Evolutionary conservation across 2,329 filamentous ascomycete species (phyloP).

Genomic region (Cladosporium phlei): DNA sequence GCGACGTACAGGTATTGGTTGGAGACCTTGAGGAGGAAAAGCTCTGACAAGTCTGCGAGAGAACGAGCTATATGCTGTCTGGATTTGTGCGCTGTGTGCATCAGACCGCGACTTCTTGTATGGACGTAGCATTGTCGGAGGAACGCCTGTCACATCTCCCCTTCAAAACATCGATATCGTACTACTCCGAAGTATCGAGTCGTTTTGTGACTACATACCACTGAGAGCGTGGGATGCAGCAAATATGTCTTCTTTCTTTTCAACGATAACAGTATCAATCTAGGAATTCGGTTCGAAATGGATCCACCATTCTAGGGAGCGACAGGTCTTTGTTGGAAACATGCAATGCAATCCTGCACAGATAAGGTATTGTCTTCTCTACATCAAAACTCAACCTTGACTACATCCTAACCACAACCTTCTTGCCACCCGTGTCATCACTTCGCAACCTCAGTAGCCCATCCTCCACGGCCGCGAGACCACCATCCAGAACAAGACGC

Average conservation of each 20-base stretch:
- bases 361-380: no score
- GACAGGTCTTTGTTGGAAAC: no score
- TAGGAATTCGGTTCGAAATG: no score
- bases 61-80: not conserved
- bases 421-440: conserved; percentile 6
- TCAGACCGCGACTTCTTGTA: not conserved
- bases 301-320: no score
- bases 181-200: no score
- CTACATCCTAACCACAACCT: conserved; percentile 6
- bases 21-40: not conserved
- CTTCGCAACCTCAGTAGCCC: conserved; percentile 33
- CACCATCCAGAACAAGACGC: conserved; percentile 33
- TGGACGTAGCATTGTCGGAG: not conserved
- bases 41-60: not conserved
- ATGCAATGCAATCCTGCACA: no score
- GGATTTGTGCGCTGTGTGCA: not conserved
- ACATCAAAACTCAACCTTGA: no score
- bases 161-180: not conserved
- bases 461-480: conserved; percentile 28
- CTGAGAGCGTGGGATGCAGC: no score
- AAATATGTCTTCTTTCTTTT: no score
- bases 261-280: no score
- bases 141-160: not conserved
- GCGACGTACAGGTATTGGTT: not conserved
- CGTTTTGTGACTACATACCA: no score